Percentiles rank a stretch among this genome's conserved stretches.
These are phyloP conservation scores for Bacidia gigantensis DNA, from an alignment of 495 filamentous ascomycete species.

Conservation along the genomic window DNA sequence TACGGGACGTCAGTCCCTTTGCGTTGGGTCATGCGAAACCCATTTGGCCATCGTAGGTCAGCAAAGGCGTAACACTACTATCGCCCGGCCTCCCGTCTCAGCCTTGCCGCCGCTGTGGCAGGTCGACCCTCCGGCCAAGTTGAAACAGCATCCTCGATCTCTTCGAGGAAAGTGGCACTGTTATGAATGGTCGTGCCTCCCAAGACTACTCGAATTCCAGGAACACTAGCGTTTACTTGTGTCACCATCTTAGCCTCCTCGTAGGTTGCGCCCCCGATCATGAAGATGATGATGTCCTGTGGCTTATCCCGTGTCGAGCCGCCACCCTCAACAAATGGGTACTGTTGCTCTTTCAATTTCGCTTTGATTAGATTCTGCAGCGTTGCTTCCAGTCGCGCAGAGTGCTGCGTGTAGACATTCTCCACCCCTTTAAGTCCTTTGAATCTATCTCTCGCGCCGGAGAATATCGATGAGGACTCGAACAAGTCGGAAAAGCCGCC, in stretches of 20 bases:
- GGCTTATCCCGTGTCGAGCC: slow-evolving; percentile 80
- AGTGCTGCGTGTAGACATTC: slow-evolving; percentile 97
- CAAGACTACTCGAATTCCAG: slow-evolving; percentile 75
- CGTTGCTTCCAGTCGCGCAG: slow-evolving; percentile 71
- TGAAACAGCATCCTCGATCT: slow-evolving; percentile 64
- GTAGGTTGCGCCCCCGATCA: slow-evolving; percentile 85
- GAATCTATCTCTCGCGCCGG: slow-evolving; percentile 74
- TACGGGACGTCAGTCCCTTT: too few species aligned
- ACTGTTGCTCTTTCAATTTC: slow-evolving; percentile 65
- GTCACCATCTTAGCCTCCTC: slow-evolving; percentile 94
- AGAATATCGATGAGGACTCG: slow-evolving; percentile 82
- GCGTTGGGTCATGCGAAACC: too few species aligned
- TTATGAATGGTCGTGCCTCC: slow-evolving; percentile 79
- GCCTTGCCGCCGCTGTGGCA: slow-evolving; percentile 54
- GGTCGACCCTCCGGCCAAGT: slow-evolving; percentile 67
- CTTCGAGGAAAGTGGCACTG: slow-evolving; percentile 72
- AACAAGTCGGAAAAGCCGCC: slow-evolving; percentile 81
- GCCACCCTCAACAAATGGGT: slow-evolving; percentile 83
- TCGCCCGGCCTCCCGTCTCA: slow-evolving; percentile 49
- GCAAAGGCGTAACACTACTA: slow-evolving; percentile 20
- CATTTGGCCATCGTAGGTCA: too few species aligned
- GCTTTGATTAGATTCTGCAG: slow-evolving; percentile 89
- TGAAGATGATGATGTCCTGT: slow-evolving; percentile 89
- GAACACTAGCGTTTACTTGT: slow-evolving; percentile 78
- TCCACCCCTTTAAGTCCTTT: slow-evolving; percentile 94